Evolutionary conservation across 2,329 filamentous ascomycete species (phyloP).

Genomic region (Ramichloridium luteum): DNA sequence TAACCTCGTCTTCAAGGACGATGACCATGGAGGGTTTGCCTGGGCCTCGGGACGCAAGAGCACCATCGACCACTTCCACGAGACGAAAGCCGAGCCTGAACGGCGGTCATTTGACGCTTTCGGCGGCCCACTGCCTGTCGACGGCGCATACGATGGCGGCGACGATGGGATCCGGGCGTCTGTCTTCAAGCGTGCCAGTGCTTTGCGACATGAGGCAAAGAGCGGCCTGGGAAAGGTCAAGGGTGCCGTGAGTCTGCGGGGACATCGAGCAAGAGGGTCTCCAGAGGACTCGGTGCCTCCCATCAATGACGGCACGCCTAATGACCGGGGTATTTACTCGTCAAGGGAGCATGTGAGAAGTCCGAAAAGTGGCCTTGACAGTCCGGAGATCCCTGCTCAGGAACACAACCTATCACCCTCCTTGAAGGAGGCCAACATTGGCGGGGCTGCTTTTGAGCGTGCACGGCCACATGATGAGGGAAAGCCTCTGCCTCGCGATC

Average conservation of each 20-base stretch:
- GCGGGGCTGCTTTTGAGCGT: no score
- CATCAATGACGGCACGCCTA: no score
- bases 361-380: no score
- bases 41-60: conserved; percentile 36
- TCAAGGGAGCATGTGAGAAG: no score
- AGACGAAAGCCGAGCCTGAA: conserved; percentile 10
- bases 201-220: conserved; percentile 65
- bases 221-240: conserved; percentile 77
- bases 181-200: conserved; percentile 68
- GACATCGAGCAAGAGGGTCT: conserved; percentile 27
- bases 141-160: conserved; percentile 22
- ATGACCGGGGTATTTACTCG: no score
- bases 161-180: conserved; percentile 30
- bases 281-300: no score
- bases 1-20: conserved; percentile 43
- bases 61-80: conserved; percentile 36
- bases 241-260: conserved; percentile 57
- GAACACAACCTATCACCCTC: no score
- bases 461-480: no score
- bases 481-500: no score
- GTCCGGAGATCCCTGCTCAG: no score
- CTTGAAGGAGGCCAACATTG: no score
- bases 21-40: conserved; percentile 39
- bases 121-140: conserved; percentile 11
- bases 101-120: conserved; percentile 14